Conservation (phyloP, 768 basidiomycete genomes). For the Coprinopsis marcescibilis region DNA sequence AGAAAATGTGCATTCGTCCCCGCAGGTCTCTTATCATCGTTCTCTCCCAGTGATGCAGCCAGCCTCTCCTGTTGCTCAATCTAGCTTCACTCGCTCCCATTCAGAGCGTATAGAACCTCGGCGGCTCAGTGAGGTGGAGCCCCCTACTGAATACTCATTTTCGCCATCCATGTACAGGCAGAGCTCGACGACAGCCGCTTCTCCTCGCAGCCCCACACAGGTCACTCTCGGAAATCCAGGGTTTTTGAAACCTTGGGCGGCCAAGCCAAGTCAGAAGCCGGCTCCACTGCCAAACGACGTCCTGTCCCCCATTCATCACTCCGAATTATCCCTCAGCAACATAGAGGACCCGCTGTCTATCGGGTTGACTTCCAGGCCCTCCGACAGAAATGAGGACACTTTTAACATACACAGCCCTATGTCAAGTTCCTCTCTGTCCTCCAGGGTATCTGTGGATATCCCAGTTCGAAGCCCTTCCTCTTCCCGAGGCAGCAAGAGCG, state of each 20-base stretch:
- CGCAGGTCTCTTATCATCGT: conserved; percentile 1
- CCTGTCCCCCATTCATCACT: not conserved
- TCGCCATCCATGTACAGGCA: no score
- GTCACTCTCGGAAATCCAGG: not conserved
- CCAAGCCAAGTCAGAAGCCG: not conserved
- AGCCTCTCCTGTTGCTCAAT: not conserved
- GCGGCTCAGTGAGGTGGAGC: not conserved
- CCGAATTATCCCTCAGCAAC: not conserved
- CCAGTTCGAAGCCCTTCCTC: no score
- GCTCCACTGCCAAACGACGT: not conserved
- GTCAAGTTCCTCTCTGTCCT: no score
- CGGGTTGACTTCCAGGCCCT: no score
- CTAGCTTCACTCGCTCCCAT: conserved; percentile 2
- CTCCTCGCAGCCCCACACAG: not conserved
- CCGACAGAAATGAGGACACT: no score
- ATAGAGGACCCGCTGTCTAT: no score
- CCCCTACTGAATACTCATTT: not conserved
- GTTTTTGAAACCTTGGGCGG: not conserved
- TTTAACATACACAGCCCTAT: no score
- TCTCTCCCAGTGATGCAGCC: conserved; percentile 2
- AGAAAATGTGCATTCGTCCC: not conserved
- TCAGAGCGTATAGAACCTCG: not conserved
- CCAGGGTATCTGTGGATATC: no score
- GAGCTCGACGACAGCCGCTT: not conserved
- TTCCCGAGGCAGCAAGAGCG: no score